Percentiles rank a stretch among this genome's conserved stretches.
phyloP scores from a whole-genome alignment of 1,284 basidiomycete genomes.

The Sporisorium exsertum region DNA sequence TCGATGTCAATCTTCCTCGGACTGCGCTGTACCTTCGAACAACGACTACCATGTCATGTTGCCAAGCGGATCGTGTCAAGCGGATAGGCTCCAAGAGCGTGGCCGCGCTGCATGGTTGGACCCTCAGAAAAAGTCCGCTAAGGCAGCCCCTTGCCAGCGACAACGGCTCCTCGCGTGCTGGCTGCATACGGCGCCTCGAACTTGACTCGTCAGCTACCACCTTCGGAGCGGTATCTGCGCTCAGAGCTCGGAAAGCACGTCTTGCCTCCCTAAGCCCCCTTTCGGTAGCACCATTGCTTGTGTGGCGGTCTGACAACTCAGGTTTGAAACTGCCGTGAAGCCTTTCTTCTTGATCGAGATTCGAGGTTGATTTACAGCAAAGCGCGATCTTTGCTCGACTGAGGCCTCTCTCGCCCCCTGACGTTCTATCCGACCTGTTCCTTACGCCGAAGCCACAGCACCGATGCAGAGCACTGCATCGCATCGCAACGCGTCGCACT shows the following conservation, averaged over 20 bases:
- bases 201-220: not conserved
- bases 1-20: not conserved
- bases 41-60: too few relatives aligned
- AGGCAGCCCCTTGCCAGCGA: conserved; percentile 28
- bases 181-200: conserved; percentile 4
- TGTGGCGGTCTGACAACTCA: too few relatives aligned
- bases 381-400: not conserved
- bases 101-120: too few relatives aligned
- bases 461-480: conserved; percentile 17
- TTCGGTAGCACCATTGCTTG: too few relatives aligned
- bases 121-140: not conserved
- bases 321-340: too few relatives aligned
- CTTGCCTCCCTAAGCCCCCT: not conserved
- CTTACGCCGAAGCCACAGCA: conserved; percentile 21
- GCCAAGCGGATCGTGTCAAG: too few relatives aligned
- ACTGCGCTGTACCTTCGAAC: too few relatives aligned
- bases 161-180: conserved; percentile 1
- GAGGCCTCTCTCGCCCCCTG: not conserved
- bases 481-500: conserved; percentile 7
- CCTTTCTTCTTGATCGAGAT: not conserved
- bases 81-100: too few relatives aligned
- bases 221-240: not conserved
- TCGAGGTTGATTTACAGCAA: not conserved
- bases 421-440: not conserved
- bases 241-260: not conserved